Conservation (phyloP, 164 flowering plant genomes). For the Vitis riparia region DNA sequence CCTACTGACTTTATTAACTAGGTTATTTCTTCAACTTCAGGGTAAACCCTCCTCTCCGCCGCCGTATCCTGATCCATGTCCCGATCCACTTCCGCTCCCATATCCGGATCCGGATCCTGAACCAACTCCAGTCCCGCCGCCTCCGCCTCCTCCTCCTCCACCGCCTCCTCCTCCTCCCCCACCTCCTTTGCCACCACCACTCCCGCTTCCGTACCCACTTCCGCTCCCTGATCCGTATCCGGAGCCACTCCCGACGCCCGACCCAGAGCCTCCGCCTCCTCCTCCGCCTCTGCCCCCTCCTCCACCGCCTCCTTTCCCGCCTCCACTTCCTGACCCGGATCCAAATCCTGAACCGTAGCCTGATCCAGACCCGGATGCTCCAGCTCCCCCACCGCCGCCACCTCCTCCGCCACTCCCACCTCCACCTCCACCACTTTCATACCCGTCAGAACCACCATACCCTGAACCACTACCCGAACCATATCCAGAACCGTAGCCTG, state of each 20-base stretch:
- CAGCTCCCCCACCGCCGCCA: conserved; percentile 11
- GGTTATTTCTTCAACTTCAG: no score
- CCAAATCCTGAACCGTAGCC: conserved; percentile 25
- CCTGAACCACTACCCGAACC: conserved; percentile 26
- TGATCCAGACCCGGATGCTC: background rate
- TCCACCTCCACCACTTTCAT: conserved; percentile 11
- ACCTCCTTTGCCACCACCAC: conserved; percentile 1
- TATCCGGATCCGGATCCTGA: no score
- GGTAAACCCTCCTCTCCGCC: no score
- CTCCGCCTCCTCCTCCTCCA: background rate
- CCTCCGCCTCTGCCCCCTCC: conserved; percentile 19
- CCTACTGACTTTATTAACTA: no score
- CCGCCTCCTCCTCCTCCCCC: conserved; percentile 1
- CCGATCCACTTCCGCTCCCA: no score
- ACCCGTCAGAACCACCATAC: conserved; percentile 10
- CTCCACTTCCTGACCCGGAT: conserved; percentile 11
- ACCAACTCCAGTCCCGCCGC: background rate
- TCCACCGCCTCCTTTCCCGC: conserved; percentile 20
- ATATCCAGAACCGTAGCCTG: background rate
- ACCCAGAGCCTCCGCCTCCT: conserved; percentile 13
- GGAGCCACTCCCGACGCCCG: conserved; percentile 7
- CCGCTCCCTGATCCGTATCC: conserved; percentile 5
- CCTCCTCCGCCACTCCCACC: conserved; percentile 21
- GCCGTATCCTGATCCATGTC: no score
- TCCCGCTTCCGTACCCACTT: background rate